Conservation (phyloP, 768 basidiomycete genomes). For the Leccinum boreale region DNA sequence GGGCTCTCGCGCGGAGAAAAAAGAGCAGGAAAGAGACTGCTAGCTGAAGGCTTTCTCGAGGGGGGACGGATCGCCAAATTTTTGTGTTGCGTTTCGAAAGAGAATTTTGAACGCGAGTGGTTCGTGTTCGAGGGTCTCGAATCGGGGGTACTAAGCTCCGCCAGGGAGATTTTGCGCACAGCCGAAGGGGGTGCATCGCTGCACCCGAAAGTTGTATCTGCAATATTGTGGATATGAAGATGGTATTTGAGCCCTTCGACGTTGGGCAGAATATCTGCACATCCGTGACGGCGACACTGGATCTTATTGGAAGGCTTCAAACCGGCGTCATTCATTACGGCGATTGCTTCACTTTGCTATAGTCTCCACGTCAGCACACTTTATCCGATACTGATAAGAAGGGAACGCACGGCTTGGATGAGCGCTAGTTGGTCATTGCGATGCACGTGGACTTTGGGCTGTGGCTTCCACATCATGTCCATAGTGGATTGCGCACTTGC, state of each 20-base stretch:
- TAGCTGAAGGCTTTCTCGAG: constrained; percentile 17
- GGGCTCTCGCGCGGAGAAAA: constrained; percentile 12
- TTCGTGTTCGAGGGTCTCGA: constrained; percentile 1
- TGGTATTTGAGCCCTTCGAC: constrained; percentile 49
- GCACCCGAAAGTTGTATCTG: constrained; percentile 23
- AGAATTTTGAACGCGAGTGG: constrained; percentile 20
- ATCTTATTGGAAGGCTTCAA: constrained; percentile 32
- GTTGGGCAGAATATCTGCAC: constrained; percentile 40
- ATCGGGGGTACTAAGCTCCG: not conserved
- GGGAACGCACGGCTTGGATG: constrained; percentile 36
- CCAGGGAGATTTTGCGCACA: not conserved
- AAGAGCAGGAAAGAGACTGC: constrained; percentile 12
- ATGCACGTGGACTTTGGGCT: constrained; percentile 33
- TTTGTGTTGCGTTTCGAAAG: constrained; percentile 1
- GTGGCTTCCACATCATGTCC: constrained; percentile 32
- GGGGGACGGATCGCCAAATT: not conserved
- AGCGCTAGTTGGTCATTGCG: constrained; percentile 37
- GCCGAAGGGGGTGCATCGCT: not conserved
- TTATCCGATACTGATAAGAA: not conserved
- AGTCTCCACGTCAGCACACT: not conserved
- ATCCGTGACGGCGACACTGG: constrained; percentile 44
- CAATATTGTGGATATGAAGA: constrained; percentile 55
- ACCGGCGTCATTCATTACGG: constrained; percentile 26
- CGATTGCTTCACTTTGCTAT: constrained; percentile 25
- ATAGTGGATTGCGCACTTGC: constrained; percentile 15